Evolutionary conservation across 495 filamentous ascomycete genomes (phyloP), one percentile per base, ranked within the genome.

Genomic region (Xylaria venustula): DNA sequence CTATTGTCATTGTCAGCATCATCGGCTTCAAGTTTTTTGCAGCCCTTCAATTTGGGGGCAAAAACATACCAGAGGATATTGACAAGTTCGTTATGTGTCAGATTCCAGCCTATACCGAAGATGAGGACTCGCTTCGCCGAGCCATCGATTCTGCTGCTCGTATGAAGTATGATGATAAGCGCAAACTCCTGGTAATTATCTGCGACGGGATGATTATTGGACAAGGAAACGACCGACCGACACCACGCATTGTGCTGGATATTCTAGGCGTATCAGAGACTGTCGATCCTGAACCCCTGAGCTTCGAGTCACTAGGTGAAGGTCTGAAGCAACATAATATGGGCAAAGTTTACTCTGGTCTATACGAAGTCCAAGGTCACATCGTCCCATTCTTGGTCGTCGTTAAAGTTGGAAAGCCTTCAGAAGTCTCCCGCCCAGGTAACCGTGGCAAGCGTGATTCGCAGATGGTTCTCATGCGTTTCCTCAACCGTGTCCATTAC

Each of bases 161-260:
- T 61, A 96, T 99, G 92, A 83, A 85, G 55, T 99, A 99, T 72
- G 94, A 99, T 68, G 93, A 99, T 75, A 98, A 98, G 77, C 90
- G 94, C 64, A 99, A 99, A 77, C 82, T 99, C 11, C 79, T 99
- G 48, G 87, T 97, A 60, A 83, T 99, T 48, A 82, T 99, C 59
- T 99, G 94, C 67, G 94, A 99, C 70, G 94, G 94, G 78, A 98
- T 99, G 93, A 98, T 99, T 76, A 93, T 99, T 63, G 94, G 94
- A 61, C 92, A 97, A 77, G 94, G 94, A 64, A 99, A 99, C 73
- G 94, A 99, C 70, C 85, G 90, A 50, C 91, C 95, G 8, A 99
- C 94, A 9, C 94, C 94, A 7, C 84, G 92, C 54, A 99, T 99
- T 64, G 95, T 98, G 34, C 83, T 99, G 53, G 94, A 99, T 67